Evolutionary conservation across 257 asterid genomes (phyloP).

Genomic region (Solanum sejunctum): DNA sequence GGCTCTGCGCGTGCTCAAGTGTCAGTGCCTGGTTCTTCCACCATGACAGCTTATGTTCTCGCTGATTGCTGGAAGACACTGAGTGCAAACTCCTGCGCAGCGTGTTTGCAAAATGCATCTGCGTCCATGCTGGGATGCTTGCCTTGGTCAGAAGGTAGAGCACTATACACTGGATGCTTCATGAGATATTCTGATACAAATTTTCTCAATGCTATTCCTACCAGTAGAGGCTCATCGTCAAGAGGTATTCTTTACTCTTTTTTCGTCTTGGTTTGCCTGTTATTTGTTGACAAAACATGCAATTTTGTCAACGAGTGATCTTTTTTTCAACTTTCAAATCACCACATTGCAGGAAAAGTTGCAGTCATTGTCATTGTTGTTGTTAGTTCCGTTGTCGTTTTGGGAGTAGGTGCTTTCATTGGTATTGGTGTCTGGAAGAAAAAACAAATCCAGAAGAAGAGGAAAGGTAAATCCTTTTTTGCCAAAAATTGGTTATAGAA

Average conservation of each 20-base stretch:
- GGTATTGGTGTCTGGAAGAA: constrained; percentile 5
- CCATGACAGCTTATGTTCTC: constrained; percentile 34
- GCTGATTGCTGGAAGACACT: constrained; percentile 62
- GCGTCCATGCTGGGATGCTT: constrained; percentile 31
- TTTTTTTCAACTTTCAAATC: neutral
- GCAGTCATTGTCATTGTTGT: neutral
- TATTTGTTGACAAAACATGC: neutral
- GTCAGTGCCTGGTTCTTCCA: constrained; percentile 10
- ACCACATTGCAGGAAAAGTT: neutral
- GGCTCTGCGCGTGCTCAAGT: constrained; percentile 34
- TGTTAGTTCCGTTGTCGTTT: neutral
- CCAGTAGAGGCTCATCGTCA: neutral
- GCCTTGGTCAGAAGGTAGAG: constrained; percentile 57
- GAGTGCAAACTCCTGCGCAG: constrained; percentile 23
- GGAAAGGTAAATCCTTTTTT: constrained; percentile 3
- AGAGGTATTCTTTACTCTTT: neutral
- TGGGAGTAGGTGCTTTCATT: neutral
- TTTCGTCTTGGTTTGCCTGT: neutral
- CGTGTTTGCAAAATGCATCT: constrained; percentile 50
- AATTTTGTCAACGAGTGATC: neutral
- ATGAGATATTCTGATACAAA: constrained; percentile 50
- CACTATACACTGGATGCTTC: constrained; percentile 57
- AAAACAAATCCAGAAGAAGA: constrained; percentile 8
- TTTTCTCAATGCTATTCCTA: constrained; percentile 46
- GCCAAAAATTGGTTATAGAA: neutral